phyloP scores from a whole-genome alignment of 2,329 filamentous ascomycete genomes.

The Microascus cirrosus region DNA sequence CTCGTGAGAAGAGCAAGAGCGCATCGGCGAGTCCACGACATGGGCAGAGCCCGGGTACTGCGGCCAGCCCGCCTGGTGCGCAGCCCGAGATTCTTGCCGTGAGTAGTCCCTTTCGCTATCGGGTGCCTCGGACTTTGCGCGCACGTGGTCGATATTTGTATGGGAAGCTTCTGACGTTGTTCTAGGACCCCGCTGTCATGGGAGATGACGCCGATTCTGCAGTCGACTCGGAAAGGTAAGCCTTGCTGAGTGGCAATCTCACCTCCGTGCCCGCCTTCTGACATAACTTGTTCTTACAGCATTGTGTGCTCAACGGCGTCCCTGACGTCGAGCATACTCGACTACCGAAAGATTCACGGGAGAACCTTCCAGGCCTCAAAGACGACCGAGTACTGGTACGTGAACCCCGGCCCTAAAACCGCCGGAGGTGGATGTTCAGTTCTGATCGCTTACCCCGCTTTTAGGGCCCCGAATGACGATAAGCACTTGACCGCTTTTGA shows the following conservation, averaged over 20 bases:
- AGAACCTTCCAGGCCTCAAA: constrained; percentile 13
- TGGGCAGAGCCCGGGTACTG: no score
- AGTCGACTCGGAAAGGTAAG: not conserved
- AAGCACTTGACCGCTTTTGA: constrained; percentile 14
- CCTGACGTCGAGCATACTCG: constrained; percentile 17
- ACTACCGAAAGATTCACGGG: constrained; percentile 16
- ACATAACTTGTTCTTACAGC: not conserved
- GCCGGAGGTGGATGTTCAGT: constrained; percentile 8
- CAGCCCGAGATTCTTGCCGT: no score
- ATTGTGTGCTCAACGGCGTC: constrained; percentile 14
- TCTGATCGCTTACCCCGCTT: constrained; percentile 6
- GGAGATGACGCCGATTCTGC: not conserved
- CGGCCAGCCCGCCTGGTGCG: no score
- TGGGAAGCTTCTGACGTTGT: not conserved
- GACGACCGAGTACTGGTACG: constrained; percentile 17
- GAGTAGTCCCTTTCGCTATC: no score
- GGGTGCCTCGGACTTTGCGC: no score
- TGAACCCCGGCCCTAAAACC: not conserved
- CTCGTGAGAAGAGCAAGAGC: no score
- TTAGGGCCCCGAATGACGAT: constrained; percentile 15
- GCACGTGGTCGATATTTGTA: no score
- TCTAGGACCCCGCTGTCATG: not conserved
- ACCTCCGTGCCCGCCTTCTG: not conserved
- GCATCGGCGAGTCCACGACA: no score
- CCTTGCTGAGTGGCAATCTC: not conserved